Evolutionary conservation across 2,329 filamentous ascomycete genomes (phyloP).

Genomic region (Trichoderma lentiforme): DNA sequence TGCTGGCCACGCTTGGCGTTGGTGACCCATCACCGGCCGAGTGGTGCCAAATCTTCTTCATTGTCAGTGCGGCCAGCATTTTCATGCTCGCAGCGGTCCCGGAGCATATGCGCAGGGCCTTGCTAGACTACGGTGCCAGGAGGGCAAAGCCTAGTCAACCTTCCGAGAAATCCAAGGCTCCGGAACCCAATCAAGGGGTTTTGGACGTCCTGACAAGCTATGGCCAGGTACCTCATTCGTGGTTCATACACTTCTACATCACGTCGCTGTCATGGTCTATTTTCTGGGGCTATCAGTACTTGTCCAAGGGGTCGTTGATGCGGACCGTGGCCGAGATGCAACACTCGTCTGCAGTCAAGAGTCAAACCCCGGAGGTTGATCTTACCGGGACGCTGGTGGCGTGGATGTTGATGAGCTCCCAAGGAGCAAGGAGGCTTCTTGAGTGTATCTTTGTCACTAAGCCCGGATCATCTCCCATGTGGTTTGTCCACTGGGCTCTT

Average conservation of each 20-base stretch:
- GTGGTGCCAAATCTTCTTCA: slow-evolving; percentile 47
- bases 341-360: slow-evolving; percentile 18
- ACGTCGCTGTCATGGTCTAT: slow-evolving; percentile 65
- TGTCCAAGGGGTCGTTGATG: slow-evolving; percentile 53
- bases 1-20: not conserved
- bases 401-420: slow-evolving; percentile 71
- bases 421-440: slow-evolving; percentile 71
- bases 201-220: slow-evolving; percentile 31
- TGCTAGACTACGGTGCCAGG: slow-evolving; percentile 53
- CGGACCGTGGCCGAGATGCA: slow-evolving; percentile 42
- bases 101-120: slow-evolving; percentile 38
- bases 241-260: slow-evolving; percentile 87
- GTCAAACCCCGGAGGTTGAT: slow-evolving; percentile 44
- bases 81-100: slow-evolving; percentile 45
- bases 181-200: not conserved
- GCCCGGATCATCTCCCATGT: slow-evolving; percentile 70
- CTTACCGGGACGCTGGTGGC: slow-evolving; percentile 60
- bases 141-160: slow-evolving; percentile 25
- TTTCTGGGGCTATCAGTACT: slow-evolving; percentile 70
- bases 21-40: slow-evolving; percentile 26
- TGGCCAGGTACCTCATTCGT: slow-evolving; percentile 74
- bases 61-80: slow-evolving; percentile 40
- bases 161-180: slow-evolving; percentile 18
- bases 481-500: slow-evolving; percentile 76
- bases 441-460: slow-evolving; percentile 67